Evolutionary conservation across 1,284 basidiomycete species (phyloP).

Genomic region (Apiotrichum siamense): DNA sequence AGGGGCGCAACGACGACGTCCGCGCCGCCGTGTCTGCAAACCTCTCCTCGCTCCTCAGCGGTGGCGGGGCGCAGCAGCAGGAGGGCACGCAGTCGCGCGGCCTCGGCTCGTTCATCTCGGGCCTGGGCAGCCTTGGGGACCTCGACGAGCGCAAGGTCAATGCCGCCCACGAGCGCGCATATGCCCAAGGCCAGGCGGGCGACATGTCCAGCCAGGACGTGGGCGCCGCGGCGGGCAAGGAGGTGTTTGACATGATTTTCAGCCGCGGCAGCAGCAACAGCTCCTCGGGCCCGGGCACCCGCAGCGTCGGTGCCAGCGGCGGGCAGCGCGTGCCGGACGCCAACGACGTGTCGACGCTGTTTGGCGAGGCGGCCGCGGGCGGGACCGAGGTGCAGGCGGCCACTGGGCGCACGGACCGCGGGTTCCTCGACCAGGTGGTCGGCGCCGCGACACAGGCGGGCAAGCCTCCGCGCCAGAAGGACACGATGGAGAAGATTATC

Average conservation of each 20-base stretch:
- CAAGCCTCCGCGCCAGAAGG: conserved; percentile 6
- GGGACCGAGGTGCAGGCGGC: neutral
- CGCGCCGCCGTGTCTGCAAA: neutral
- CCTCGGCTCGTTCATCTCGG: conserved; percentile 2
- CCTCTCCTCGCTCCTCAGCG: conserved; percentile 1
- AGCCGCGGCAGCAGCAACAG: neutral
- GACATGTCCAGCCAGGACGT: conserved; percentile 7
- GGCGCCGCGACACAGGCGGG: neutral
- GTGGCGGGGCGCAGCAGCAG: neutral
- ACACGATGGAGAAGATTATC: conserved; percentile 6
- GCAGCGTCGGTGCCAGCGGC: neutral
- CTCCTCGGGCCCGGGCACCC: neutral
- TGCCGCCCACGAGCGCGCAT: conserved; percentile 3
- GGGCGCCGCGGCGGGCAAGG: conserved; percentile 4
- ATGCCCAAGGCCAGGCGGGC: neutral
- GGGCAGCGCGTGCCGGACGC: neutral
- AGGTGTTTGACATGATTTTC: conserved; percentile 7
- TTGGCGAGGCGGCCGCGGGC: conserved; percentile 1
- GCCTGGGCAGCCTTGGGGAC: neutral
- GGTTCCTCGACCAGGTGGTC: neutral
- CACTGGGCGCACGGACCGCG: neutral
- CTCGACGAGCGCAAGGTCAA: conserved; percentile 8
- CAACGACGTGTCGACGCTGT: conserved; percentile 1
- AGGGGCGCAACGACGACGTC: neutral
- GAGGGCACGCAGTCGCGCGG: conserved; percentile 2